phyloP scores from a whole-genome alignment of 192 early-diverging fungal species.

The Jimgerdemannia lactiflua region DNA sequence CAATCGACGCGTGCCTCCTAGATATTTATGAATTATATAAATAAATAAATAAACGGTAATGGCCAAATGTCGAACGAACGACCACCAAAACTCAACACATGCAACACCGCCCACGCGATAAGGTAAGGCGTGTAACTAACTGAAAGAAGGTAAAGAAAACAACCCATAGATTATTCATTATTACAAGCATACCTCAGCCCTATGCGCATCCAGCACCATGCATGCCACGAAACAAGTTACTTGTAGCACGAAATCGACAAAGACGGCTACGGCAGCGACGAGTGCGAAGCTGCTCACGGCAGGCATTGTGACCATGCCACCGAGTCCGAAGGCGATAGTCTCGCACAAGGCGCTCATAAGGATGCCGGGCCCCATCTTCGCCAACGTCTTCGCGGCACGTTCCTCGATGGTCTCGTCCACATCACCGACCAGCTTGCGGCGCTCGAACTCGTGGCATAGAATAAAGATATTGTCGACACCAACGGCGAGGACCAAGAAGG shows the following conservation, averaged over 20 bases:
- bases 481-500: constrained; percentile 63
- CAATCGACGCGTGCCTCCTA: constrained; percentile 49
- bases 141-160: too few relatives aligned
- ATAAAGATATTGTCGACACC: constrained; percentile 72
- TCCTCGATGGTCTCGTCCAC: constrained; percentile 51
- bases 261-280: constrained; percentile 62
- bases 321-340: constrained; percentile 61
- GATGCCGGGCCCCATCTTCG: constrained; percentile 60
- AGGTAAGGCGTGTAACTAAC: too few relatives aligned
- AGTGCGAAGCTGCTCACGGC: constrained; percentile 68
- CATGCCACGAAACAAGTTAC: constrained; percentile 60
- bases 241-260: constrained; percentile 61
- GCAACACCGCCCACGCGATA: too few relatives aligned
- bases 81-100: neutral
- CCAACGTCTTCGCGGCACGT: constrained; percentile 53
- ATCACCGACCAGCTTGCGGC: constrained; percentile 32
- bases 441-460: constrained; percentile 58
- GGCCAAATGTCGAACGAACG: neutral
- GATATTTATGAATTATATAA: neutral
- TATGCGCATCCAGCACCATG: constrained; percentile 52
- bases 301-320: constrained; percentile 61
- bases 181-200: constrained; percentile 36
- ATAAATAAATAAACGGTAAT: neutral
- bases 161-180: too few relatives aligned
- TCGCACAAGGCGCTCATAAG: constrained; percentile 57